Evolutionary conservation across 805 yeast species (phyloP).

Genomic region (Starmerella bombicola): DNA sequence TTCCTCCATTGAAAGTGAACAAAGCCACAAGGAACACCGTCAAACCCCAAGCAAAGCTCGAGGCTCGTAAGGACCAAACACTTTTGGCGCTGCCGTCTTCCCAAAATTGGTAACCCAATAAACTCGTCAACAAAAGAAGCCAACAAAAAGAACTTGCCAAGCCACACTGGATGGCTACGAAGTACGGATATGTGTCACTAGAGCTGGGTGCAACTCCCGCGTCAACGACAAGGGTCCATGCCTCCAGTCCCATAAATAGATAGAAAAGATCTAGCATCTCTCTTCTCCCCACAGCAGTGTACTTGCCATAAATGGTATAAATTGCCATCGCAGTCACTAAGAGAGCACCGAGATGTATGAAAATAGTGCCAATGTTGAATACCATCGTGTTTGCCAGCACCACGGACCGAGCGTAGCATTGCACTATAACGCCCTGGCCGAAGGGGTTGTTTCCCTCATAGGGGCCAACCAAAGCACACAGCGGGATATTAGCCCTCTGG

Average conservation of each 20-base stretch:
- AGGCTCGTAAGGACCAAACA: slow-evolving; percentile 41
- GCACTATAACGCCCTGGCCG: slow-evolving; percentile 52
- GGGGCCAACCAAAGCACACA: slow-evolving; percentile 64
- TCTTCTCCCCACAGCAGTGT: slow-evolving; percentile 86
- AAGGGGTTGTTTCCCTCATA: slow-evolving; percentile 21
- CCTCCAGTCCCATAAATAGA: slow-evolving; percentile 42
- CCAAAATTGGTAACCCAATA: slow-evolving; percentile 81
- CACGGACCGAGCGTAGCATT: slow-evolving; percentile 75
- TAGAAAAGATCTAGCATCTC: slow-evolving; percentile 72
- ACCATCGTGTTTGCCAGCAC: slow-evolving; percentile 84
- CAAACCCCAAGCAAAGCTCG: slow-evolving; percentile 47
- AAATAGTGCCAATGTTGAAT: slow-evolving; percentile 77
- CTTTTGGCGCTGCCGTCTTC: slow-evolving; percentile 78
- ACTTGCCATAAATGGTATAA: slow-evolving; percentile 67
- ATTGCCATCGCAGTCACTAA: slow-evolving; percentile 54
- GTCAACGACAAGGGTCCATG: slow-evolving; percentile 66
- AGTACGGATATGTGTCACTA: slow-evolving; percentile 58
- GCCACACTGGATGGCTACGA: slow-evolving; percentile 73
- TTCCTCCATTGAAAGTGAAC: slow-evolving; percentile 48
- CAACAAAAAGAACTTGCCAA: slow-evolving; percentile 59
- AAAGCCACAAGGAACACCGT: slow-evolving; percentile 55
- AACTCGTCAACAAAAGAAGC: slow-evolving; percentile 57
- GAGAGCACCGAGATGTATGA: slow-evolving; percentile 67
- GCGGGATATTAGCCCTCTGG: slow-evolving; percentile 55
- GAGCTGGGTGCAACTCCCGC: slow-evolving; percentile 90